Evolutionary conservation across 2,329 filamentous ascomycete species (phyloP).

Genomic region (Fusarium globosum): DNA sequence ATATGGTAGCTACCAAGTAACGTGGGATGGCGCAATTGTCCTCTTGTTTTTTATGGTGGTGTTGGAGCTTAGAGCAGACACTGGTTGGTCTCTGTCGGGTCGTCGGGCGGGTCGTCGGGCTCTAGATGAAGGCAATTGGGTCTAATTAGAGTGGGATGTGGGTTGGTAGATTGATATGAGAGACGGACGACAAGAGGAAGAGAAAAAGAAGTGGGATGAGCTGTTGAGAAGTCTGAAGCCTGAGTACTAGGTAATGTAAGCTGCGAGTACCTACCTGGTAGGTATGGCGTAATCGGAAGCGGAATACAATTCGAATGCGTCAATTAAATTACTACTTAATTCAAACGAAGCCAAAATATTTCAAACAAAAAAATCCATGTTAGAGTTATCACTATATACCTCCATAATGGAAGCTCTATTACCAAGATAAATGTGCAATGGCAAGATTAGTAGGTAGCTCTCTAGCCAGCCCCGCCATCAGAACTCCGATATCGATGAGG

Average conservation of each 20-base stretch:
- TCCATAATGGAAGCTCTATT: neutral
- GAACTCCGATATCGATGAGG: conserved; percentile 27
- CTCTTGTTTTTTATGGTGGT: neutral
- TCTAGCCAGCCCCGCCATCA: conserved; percentile 27
- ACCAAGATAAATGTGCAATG: neutral
- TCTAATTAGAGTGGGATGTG: conserved; percentile 27
- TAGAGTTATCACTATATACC: neutral
- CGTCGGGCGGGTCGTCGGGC: conserved; percentile 41
- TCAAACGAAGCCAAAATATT: no score
- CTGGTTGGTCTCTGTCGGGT: conserved; percentile 36
- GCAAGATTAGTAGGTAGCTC: neutral
- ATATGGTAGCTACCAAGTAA: conserved; percentile 10
- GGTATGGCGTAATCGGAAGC: conserved; percentile 8
- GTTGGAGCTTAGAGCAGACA: neutral
- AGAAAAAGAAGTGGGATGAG: conserved; percentile 33
- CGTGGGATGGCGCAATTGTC: conserved; percentile 36
- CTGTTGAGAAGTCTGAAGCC: neutral
- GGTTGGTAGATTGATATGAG: conserved; percentile 14
- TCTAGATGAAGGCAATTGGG: conserved; percentile 14
- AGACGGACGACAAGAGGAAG: neutral
- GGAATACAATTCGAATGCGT: neutral
- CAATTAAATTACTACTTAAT: neutral
- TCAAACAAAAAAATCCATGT: neutral
- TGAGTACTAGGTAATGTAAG: neutral
- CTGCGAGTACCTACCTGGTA: neutral